A percentile compares a stretch with the other conserved stretches of the same genome.
Conservation (phyloP, 306 rosid genomes). For the Prunus fruticosa region DNA sequence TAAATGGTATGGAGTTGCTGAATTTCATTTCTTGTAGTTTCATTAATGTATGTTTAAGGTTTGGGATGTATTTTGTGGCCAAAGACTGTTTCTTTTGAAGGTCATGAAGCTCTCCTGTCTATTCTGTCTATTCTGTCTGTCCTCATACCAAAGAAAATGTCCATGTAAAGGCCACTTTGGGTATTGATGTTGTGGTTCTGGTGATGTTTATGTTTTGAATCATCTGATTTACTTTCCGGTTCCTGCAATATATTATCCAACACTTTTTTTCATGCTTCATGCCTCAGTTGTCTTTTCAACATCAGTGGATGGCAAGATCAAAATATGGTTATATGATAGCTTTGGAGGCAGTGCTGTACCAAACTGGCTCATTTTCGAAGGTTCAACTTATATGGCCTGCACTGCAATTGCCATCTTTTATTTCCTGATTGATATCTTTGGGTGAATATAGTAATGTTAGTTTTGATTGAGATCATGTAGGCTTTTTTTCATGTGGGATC, state of each 20-base stretch:
- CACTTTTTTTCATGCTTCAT: too few relatives aligned
- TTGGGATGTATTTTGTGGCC: conserved; percentile 67
- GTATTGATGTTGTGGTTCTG: background rate
- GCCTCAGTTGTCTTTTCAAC: too few relatives aligned
- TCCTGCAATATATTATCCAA: too few relatives aligned
- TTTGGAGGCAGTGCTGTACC: conserved; percentile 51
- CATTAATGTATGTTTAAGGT: too few relatives aligned
- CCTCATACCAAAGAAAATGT: conserved; percentile 59
- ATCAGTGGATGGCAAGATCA: too few relatives aligned
- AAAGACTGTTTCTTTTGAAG: conserved; percentile 51
- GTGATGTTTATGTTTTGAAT: background rate
- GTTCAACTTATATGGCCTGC: conserved; percentile 31
- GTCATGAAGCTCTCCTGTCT: conserved; percentile 79
- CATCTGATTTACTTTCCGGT: background rate
- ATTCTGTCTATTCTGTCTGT: conserved; percentile 68
- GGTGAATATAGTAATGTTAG: background rate
- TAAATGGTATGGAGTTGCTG: too few relatives aligned
- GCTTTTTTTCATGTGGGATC: conserved; percentile 85
- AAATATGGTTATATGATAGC: conserved; percentile 15
- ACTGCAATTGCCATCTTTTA: background rate
- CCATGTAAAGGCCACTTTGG: conserved; percentile 37
- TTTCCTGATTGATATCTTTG: background rate
- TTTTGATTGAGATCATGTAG: conserved; percentile 27
- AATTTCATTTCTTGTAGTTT: too few relatives aligned
- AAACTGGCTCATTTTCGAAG: conserved; percentile 68